Evolutionary conservation across 2,329 filamentous ascomycete species (phyloP).

Genomic region (Lasiodiplodia citricola): DNA sequence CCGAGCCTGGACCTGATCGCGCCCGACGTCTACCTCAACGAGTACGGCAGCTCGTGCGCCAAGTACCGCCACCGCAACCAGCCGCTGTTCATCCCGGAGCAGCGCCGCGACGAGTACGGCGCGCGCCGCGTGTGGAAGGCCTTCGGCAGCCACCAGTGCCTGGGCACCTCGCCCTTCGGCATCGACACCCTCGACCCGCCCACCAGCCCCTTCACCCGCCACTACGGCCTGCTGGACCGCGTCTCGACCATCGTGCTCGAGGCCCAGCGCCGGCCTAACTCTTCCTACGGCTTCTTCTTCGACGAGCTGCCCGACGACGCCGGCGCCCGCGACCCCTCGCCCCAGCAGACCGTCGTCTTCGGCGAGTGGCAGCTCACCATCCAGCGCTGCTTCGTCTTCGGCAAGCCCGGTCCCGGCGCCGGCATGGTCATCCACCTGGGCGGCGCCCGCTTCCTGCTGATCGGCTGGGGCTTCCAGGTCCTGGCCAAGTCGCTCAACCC

Average conservation of each 20-base stretch:
- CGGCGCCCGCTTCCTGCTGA: constrained; percentile 48
- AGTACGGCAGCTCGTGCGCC: constrained; percentile 52
- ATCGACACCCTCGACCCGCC: constrained; percentile 49
- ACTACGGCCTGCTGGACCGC: constrained; percentile 49
- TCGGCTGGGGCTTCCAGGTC: constrained; percentile 54
- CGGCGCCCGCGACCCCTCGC: constrained; percentile 34
- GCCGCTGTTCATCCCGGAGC: constrained; percentile 59
- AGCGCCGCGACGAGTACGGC: constrained; percentile 56
- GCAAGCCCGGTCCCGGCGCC: constrained; percentile 47
- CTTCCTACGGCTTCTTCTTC: constrained; percentile 51
- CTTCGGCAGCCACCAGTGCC: constrained; percentile 47
- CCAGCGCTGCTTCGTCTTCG: constrained; percentile 54
- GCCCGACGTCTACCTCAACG: constrained; percentile 57
- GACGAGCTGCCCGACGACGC: constrained; percentile 42
- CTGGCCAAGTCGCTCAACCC: constrained; percentile 34
- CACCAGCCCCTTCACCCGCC: constrained; percentile 41
- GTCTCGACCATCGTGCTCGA: constrained; percentile 46
- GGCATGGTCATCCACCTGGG: constrained; percentile 52
- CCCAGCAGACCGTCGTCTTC: constrained; percentile 40
- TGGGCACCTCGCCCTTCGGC: constrained; percentile 50
- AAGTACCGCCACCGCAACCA: constrained; percentile 53
- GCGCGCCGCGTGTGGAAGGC: constrained; percentile 51
- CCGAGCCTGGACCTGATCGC: constrained; percentile 53
- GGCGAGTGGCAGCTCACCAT: constrained; percentile 47
- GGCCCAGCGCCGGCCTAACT: constrained; percentile 43